Conservation (phyloP, 179 eudicot species). For the Nepenthes alata region DNA sequence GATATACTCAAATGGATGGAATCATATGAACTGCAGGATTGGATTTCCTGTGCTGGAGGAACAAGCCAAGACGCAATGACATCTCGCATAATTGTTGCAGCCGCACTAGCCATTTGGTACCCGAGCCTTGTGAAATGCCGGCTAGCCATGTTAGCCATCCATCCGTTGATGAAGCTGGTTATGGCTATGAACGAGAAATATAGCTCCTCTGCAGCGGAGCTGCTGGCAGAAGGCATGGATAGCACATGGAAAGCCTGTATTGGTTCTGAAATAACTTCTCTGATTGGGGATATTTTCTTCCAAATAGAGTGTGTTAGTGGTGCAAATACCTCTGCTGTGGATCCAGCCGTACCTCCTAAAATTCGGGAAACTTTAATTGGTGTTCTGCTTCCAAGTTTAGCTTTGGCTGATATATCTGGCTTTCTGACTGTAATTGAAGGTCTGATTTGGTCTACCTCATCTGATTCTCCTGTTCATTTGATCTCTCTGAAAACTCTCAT, state of each 20-base stretch:
- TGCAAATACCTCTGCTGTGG: constrained; percentile 29
- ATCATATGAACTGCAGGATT: constrained; percentile 81
- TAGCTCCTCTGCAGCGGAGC: constrained; percentile 86
- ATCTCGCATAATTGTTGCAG: constrained; percentile 85
- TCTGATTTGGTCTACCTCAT: constrained; percentile 95
- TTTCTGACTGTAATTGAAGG: constrained; percentile 81
- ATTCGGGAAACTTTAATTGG: constrained; percentile 65
- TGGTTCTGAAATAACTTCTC: constrained; percentile 67
- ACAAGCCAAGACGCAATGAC: constrained; percentile 97
- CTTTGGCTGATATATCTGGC: constrained; percentile 71
- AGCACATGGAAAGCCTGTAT: constrained; percentile 84
- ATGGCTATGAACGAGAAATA: constrained; percentile 93
- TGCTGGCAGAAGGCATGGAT: constrained; percentile 97
- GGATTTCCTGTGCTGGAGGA: constrained; percentile 95
- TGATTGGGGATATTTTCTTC: constrained; percentile 76
- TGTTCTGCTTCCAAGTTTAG: constrained; percentile 88
- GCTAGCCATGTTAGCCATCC: constrained; percentile 56
- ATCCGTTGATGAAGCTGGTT: constrained; percentile 73
- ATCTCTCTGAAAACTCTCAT: constrained; percentile 72
- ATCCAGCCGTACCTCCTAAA: constrained; percentile 43
- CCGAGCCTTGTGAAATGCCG: constrained; percentile 80
- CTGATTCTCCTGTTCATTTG: constrained; percentile 94
- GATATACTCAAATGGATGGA: constrained; percentile 69
- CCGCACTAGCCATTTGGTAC: constrained; percentile 88
- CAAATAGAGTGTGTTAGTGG: constrained; percentile 90